phyloP scores from a whole-genome alignment of 805 yeast species.

The Barnettozyma botsteinii region DNA sequence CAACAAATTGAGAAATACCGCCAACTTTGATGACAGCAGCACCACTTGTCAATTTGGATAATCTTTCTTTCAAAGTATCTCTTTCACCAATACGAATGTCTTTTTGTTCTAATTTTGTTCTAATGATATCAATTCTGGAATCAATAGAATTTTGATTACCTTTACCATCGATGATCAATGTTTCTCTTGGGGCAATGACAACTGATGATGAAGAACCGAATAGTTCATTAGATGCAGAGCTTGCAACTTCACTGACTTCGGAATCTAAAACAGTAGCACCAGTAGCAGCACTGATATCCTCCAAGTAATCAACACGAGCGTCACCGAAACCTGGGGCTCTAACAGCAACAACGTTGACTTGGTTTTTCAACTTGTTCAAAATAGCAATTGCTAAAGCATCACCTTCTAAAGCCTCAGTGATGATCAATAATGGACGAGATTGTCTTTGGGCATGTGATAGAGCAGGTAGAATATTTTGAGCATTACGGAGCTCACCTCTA shows the following conservation, averaged over 20 bases:
- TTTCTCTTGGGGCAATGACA: constrained; percentile 92
- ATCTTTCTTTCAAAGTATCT: constrained; percentile 95
- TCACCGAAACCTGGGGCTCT: constrained; percentile 99
- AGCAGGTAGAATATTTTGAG: constrained; percentile 70
- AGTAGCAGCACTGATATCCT: constrained; percentile 90
- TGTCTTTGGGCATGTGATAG: constrained; percentile 88
- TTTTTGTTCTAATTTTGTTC: constrained; percentile 70
- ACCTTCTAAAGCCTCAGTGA: constrained; percentile 96
- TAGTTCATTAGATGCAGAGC: constrained; percentile 82
- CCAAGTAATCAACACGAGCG: constrained; percentile 93
- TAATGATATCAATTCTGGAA: constrained; percentile 91
- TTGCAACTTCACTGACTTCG: constrained; percentile 93
- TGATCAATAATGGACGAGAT: constrained; percentile 86
- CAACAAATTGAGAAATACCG: constrained; percentile 95
- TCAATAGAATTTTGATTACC: constrained; percentile 77
- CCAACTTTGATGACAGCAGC: constrained; percentile 98
- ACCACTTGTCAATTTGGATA: constrained; percentile 96
- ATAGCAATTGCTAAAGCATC: constrained; percentile 98
- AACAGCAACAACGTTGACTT: constrained; percentile 94
- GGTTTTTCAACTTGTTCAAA: constrained; percentile 95
- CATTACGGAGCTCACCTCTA: constrained; percentile 17
- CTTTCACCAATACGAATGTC: constrained; percentile 78
- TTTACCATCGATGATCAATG: constrained; percentile 88
- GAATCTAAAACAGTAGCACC: constrained; percentile 87
- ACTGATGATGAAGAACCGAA: constrained; percentile 90